phyloP scores from a whole-genome alignment of 1,139 yeast genomes.

The Geotrichum reessii region DNA sequence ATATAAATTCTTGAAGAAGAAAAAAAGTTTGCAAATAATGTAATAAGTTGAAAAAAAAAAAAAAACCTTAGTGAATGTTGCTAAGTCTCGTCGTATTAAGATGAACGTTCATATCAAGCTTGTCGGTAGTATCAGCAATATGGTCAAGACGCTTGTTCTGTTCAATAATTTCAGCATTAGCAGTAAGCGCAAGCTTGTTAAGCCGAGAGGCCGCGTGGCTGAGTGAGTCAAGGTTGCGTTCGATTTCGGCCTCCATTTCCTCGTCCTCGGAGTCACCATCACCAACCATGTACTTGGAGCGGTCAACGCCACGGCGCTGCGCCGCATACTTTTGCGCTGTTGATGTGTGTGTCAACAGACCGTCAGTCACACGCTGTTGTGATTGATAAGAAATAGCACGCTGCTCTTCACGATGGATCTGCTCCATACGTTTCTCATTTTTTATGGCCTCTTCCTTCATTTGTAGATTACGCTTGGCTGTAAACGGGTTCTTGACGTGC shows the following conservation, averaged over 20 bases:
- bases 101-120: constrained; percentile 49
- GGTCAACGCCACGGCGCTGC: constrained; percentile 35
- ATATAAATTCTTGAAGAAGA: no score
- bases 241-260: constrained; percentile 54
- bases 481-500: constrained; percentile 79
- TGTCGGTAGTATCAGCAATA: constrained; percentile 50
- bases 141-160: constrained; percentile 50
- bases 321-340: constrained; percentile 34
- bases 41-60: no score
- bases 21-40: not conserved
- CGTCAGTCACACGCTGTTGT: constrained; percentile 46
- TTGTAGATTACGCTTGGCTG: constrained; percentile 67
- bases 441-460: constrained; percentile 71
- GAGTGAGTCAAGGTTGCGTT: constrained; percentile 49
- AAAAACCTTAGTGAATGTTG: constrained; percentile 31
- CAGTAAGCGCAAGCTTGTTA: constrained; percentile 47
- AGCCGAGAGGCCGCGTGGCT: constrained; percentile 45
- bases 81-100: constrained; percentile 43
- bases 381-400: constrained; percentile 43
- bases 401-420: constrained; percentile 40
- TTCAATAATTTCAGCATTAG: constrained; percentile 48
- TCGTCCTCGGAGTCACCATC: constrained; percentile 60
- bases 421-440: constrained; percentile 58
- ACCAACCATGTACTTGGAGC: constrained; percentile 46
- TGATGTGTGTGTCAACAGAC: constrained; percentile 36